Conservation (phyloP, 225 moss, liverwort and hornwort genomes). For the Physcomitrium patens region DNA sequence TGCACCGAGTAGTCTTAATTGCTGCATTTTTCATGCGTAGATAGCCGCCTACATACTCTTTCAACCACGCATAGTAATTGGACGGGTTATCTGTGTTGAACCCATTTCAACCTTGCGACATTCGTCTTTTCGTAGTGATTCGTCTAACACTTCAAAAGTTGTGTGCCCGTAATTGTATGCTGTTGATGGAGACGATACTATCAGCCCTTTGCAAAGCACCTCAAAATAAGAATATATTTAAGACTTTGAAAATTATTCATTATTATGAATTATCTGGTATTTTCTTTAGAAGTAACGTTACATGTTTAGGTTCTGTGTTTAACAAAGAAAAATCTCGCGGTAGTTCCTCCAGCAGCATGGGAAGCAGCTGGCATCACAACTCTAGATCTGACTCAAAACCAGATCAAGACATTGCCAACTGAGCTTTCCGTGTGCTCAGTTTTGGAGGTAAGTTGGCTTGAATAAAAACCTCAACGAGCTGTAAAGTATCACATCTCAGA, state of each 20-base stretch:
- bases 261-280: not conserved
- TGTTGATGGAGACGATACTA: not conserved
- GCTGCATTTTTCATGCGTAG: not conserved
- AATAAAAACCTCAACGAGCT: too few species aligned
- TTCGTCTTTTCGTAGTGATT: slow-evolving; percentile 11
- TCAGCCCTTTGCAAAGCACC: slow-evolving; percentile 1
- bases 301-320: slow-evolving; percentile 68
- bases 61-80: not conserved
- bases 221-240: not conserved
- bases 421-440: slow-evolving; percentile 76
- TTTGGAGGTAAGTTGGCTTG: slow-evolving; percentile 64
- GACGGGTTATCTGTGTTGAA: too few species aligned
- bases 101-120: too few species aligned
- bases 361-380: slow-evolving; percentile 63
- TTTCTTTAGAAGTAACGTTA: slow-evolving; percentile 15
- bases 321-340: slow-evolving; percentile 64
- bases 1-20: not conserved
- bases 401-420: slow-evolving; percentile 70
- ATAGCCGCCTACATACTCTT: slow-evolving; percentile 7
- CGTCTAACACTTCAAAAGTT: not conserved
- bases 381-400: slow-evolving; percentile 78
- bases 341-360: slow-evolving; percentile 76
- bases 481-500: too few species aligned
- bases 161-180: slow-evolving; percentile 3
- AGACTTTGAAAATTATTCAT: slow-evolving; percentile 8